Conservation (phyloP, 2,329 filamentous ascomycete genomes). For the Aquanectria penicillioides region DNA sequence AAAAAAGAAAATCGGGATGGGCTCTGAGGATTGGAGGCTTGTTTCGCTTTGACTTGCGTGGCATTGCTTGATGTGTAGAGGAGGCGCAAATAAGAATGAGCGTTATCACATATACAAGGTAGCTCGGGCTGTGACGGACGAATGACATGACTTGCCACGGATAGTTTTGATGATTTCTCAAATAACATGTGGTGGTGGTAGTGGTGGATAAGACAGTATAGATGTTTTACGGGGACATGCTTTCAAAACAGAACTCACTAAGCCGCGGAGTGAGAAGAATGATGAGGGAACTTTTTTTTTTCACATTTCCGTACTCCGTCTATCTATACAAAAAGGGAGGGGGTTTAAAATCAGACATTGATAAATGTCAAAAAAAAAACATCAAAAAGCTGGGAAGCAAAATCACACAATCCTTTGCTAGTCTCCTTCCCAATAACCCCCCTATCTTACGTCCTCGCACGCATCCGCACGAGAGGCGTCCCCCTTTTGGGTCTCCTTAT, state of each 20-base stretch:
- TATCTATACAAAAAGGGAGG: constrained; percentile 29
- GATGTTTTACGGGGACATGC: too few relatives aligned
- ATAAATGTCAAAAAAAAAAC: constrained; percentile 16
- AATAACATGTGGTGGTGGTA: too few relatives aligned
- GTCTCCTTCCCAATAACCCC: constrained; percentile 14
- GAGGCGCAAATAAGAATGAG: constrained; percentile 11
- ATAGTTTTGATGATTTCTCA: too few relatives aligned
- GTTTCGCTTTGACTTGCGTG: neutral
- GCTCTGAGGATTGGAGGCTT: neutral
- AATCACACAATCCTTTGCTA: constrained; percentile 5
- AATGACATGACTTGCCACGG: too few relatives aligned
- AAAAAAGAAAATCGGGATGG: neutral
- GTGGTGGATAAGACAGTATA: too few relatives aligned
- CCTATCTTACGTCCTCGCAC: constrained; percentile 1
- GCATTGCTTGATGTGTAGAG: constrained; percentile 17
- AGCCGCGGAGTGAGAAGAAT: too few relatives aligned
- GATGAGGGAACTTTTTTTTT: constrained; percentile 16
- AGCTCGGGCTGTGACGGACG: too few relatives aligned
- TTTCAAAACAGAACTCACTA: too few relatives aligned
- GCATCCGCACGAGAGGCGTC: neutral
- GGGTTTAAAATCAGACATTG: constrained; percentile 20
- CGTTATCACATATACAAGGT: neutral
- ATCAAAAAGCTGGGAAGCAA: constrained; percentile 16
- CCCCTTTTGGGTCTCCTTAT: too few relatives aligned
- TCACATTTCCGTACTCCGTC: constrained; percentile 35